Conservation (phyloP, 176 grass and related monocot genomes). For the Saccharum spontaneum region DNA sequence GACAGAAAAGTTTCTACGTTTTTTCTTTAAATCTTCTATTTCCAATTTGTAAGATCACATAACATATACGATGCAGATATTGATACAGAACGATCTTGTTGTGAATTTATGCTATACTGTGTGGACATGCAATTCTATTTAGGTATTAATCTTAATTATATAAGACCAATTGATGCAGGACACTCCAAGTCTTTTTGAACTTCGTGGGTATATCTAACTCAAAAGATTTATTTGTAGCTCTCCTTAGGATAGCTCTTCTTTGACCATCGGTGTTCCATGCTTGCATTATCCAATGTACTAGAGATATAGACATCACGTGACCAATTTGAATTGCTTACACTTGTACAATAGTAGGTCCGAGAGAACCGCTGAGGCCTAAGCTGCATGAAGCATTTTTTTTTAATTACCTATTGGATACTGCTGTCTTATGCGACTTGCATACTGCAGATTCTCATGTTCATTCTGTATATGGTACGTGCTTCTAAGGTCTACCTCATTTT, state of each 20-base stretch:
- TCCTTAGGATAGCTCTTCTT: constrained; percentile 66
- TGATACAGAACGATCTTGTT: background rate
- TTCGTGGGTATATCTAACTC: constrained; percentile 49
- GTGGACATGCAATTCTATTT: constrained; percentile 4
- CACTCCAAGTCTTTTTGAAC: constrained; percentile 46
- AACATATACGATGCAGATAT: background rate
- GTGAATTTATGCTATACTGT: constrained; percentile 10
- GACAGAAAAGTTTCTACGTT: background rate
- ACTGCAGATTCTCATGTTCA: constrained; percentile 35
- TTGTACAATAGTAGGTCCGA: constrained; percentile 13
- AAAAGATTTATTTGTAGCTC: constrained; percentile 78
- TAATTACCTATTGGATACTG: constrained; percentile 43
- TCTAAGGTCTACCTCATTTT: background rate
- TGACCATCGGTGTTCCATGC: constrained; percentile 53
- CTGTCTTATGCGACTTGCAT: constrained; percentile 27
- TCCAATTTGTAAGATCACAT: background rate
- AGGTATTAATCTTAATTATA: constrained; percentile 14
- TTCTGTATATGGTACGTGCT: constrained; percentile 57
- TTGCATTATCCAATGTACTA: constrained; percentile 46
- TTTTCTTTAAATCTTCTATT: background rate
- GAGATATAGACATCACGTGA: constrained; percentile 33
- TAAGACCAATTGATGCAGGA: constrained; percentile 48
- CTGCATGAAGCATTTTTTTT: too few relatives aligned
- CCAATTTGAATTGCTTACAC: constrained; percentile 55
- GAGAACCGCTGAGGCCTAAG: too few relatives aligned